Base-by-base conservation (phyloP, 2,329 filamentous ascomycete genomes). In the Pseudogymnoascus sp. region DNA sequence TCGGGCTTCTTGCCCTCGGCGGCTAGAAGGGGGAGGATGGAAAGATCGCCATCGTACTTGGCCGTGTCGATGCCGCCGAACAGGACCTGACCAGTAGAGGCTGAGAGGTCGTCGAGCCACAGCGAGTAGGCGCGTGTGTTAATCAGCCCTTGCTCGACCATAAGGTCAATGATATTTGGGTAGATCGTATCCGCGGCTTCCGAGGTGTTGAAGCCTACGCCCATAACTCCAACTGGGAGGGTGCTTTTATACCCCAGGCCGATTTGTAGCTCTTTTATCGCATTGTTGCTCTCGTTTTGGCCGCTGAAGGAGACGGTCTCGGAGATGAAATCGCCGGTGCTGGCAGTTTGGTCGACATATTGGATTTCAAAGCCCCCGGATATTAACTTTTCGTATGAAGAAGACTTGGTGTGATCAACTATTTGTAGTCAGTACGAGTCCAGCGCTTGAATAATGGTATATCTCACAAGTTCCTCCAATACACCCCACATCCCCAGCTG, bases 61-160 rank as follows among this genome's bases (percentile, higher is more conserved):
- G 80, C 82, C 0, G 84, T 89, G 71, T 93, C 89, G 63, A 92
- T 84, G n/a, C 88, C 90, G 39, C 90, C 90, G 67, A 93, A 94
- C 1, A 93, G 77, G 64, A 93, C 87, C 67, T 78, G 87, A 36
- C 90, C 90, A 1, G 81, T 86, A 64, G 80, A 85, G 0, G 88
- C 79, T 60, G 83, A 78, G 35, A 77, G 70, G 69, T 81, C 77
- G 66, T 80, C 77, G 62, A 84, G 77, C 77, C 86, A 90, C 27
- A 92, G 74, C 64, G 86, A 89, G 74, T 88, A 91, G 3, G 85
- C 85, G 67, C 83, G 82, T 29, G 78, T 79, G 61, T 80, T 78
- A 69, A 90, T 89, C 59, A 82, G 71, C 42, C 82, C 82, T 68
- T 89, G 80, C 27, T 81, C 72, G 21, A 84, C 79, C 71, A 94